A percentile compares a stretch with the other conserved stretches of the same genome.
phyloP scores from a whole-genome alignment of 2,329 filamentous ascomycete species.

The Penicillium sp. region DNA sequence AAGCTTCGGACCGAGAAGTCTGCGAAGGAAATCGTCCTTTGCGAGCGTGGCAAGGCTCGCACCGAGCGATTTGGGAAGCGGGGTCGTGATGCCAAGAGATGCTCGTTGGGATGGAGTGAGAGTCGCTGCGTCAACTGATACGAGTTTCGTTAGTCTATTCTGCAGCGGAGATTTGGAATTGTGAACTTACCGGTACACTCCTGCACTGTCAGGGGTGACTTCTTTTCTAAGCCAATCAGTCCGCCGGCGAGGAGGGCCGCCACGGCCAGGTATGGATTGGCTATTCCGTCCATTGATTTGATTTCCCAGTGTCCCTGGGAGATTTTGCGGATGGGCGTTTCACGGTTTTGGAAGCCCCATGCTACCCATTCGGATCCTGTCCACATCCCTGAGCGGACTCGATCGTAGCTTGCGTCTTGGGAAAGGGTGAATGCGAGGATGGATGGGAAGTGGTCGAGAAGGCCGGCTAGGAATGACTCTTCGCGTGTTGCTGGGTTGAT shows the following conservation, averaged over 20 bases:
- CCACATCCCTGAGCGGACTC: constrained; percentile 65
- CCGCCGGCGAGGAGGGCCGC: constrained; percentile 58
- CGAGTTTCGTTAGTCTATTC: too few relatives aligned
- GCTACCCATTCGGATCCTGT: constrained; percentile 70
- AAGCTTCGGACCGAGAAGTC: constrained; percentile 26
- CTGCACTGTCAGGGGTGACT: constrained; percentile 23
- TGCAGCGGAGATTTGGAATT: too few relatives aligned
- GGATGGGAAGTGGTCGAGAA: constrained; percentile 60
- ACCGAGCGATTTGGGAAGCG: constrained; percentile 32
- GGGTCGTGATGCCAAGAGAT: constrained; percentile 34
- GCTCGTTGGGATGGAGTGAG: constrained; percentile 28
- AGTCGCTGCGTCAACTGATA: constrained; percentile 31
- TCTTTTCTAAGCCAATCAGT: constrained; percentile 46
- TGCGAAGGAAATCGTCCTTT: constrained; percentile 24
- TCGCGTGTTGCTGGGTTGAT: constrained; percentile 52
- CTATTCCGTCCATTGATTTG: constrained; percentile 69
- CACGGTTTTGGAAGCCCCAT: constrained; percentile 78
- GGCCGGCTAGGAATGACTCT: constrained; percentile 61
- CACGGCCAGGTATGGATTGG: constrained; percentile 69
- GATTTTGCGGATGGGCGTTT: constrained; percentile 66
- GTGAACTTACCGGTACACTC: constrained; percentile 33
- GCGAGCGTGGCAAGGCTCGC: constrained; percentile 33
- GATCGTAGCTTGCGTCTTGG: constrained; percentile 61
- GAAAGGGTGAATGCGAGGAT: constrained; percentile 65
- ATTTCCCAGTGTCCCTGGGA: constrained; percentile 67